Evolutionary conservation across 768 basidiomycete species (phyloP).

Genomic region (Termitomyces sp.): DNA sequence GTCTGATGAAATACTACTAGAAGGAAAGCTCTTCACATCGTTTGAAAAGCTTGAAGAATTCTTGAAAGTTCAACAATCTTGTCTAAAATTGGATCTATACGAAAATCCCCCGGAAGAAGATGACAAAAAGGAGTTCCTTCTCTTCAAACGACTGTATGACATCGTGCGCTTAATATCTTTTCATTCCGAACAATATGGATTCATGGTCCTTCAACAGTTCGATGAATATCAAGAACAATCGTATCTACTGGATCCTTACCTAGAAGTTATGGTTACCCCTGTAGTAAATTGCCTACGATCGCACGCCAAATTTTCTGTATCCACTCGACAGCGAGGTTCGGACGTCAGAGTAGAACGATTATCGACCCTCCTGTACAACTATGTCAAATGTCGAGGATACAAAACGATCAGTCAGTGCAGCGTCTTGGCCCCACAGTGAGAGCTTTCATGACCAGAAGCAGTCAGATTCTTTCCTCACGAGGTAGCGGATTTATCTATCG

Average conservation of each 20-base stretch:
- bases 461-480: conserved; percentile 95
- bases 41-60: conserved; percentile 68
- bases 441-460: conserved; percentile 29
- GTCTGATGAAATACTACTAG: conserved; percentile 37
- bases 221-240: conserved; percentile 91
- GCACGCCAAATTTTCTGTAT: conserved; percentile 42
- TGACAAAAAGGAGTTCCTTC: conserved; percentile 35
- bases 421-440: background rate
- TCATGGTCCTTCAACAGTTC: conserved; percentile 46
- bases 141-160: conserved; percentile 38
- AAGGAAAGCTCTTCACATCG: conserved; percentile 45
- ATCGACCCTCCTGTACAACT: conserved; percentile 66
- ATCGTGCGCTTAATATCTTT: conserved; percentile 43
- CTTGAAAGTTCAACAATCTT: conserved; percentile 40
- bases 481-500: conserved; percentile 75
- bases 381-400: conserved; percentile 85
- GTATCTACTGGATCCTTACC: conserved; percentile 85
- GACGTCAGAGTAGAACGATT: conserved; percentile 45
- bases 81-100: conserved; percentile 48
- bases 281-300: conserved; percentile 61
- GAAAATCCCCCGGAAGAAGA: conserved; percentile 40
- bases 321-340: conserved; percentile 26
- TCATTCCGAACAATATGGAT: background rate
- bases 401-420: conserved; percentile 80
- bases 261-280: conserved; percentile 77